A percentile compares a stretch with the other conserved stretches of the same genome.
Conservation (phyloP, 495 filamentous ascomycete genomes). For the Niebla homalea region DNA sequence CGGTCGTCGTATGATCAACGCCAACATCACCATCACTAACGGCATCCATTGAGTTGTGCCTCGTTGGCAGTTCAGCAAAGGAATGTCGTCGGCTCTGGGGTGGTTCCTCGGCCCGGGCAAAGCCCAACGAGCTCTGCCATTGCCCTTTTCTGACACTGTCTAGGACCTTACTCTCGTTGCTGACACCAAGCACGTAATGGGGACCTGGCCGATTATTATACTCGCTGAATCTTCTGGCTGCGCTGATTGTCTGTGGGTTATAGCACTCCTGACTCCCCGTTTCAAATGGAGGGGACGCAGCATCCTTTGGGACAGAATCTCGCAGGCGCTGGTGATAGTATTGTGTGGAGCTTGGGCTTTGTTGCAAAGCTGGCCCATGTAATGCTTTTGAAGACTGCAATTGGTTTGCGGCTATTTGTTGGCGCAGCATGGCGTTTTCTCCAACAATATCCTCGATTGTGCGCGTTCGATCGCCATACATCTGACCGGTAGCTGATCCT, state of each 20-base stretch:
- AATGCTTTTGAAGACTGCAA: slow-evolving; percentile 27
- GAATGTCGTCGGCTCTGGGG: slow-evolving; percentile 89
- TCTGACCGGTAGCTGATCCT: slow-evolving; percentile 47
- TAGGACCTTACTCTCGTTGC: slow-evolving; percentile 57
- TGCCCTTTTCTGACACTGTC: slow-evolving; percentile 69
- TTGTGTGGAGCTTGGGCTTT: slow-evolving; percentile 18
- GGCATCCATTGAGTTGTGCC: slow-evolving; percentile 57
- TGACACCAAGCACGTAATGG: slow-evolving; percentile 39
- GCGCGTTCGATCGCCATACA: slow-evolving; percentile 49
- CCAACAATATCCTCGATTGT: slow-evolving; percentile 59
- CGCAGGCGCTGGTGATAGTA: slow-evolving; percentile 43
- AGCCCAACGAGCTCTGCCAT: slow-evolving; percentile 82
- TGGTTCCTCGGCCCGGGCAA: slow-evolving; percentile 53
- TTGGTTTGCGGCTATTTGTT: slow-evolving; percentile 47
- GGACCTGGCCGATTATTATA: slow-evolving; percentile 42
- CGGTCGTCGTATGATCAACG: slow-evolving; percentile 4
- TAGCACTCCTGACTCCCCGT: slow-evolving; percentile 49
- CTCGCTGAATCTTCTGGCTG: slow-evolving; percentile 47
- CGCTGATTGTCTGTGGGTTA: slow-evolving; percentile 32
- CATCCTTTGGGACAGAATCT: slow-evolving; percentile 54
- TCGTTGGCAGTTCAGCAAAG: slow-evolving; percentile 74
- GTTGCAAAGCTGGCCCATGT: slow-evolving; percentile 6
- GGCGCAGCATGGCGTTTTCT: slow-evolving; percentile 60
- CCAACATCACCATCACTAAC: slow-evolving; percentile 43
- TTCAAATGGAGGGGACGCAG: slow-evolving; percentile 58